phyloP scores from a whole-genome alignment of 306 rosid species.

The Luffa acutangula region DNA sequence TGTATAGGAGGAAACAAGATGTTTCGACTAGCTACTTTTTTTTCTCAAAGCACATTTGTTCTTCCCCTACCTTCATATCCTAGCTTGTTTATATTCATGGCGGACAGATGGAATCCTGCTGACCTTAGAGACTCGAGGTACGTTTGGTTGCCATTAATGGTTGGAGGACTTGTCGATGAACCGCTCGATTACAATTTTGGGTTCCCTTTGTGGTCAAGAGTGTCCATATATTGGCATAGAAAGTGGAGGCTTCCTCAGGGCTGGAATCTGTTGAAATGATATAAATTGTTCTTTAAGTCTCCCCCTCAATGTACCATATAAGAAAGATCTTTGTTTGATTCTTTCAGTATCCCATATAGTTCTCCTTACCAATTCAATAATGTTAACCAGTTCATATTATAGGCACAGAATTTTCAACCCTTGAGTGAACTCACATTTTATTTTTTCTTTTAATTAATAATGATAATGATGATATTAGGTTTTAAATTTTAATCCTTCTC shows the following conservation, averaged over 20 bases:
- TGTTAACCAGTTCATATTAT: neutral
- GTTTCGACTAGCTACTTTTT: constrained; percentile 63
- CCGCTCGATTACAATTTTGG: constrained; percentile 79
- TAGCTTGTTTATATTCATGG: constrained; percentile 69
- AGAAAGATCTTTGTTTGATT: constrained; percentile 21
- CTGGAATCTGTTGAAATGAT: constrained; percentile 33
- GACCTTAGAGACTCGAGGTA: constrained; percentile 84
- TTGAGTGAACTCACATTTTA: neutral
- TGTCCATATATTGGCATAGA: constrained; percentile 92
- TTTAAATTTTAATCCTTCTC: neutral
- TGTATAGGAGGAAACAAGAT: constrained; percentile 75
- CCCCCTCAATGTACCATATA: constrained; percentile 20
- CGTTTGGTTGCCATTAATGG: constrained; percentile 88
- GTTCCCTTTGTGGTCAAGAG: constrained; percentile 93
- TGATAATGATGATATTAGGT: neutral
- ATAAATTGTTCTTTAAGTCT: constrained; percentile 14
- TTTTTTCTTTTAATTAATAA: neutral
- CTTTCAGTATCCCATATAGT: constrained; percentile 19
- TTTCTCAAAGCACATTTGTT: constrained; percentile 88
- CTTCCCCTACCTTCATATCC: constrained; percentile 62
- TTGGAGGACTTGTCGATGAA: constrained; percentile 75
- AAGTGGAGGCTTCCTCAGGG: constrained; percentile 87
- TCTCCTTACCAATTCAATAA: neutral
- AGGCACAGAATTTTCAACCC: neutral
- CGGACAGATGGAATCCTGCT: constrained; percentile 89